Conservation (phyloP, 106 monocot genomes). For the Apostasia shenzhenica region DNA sequence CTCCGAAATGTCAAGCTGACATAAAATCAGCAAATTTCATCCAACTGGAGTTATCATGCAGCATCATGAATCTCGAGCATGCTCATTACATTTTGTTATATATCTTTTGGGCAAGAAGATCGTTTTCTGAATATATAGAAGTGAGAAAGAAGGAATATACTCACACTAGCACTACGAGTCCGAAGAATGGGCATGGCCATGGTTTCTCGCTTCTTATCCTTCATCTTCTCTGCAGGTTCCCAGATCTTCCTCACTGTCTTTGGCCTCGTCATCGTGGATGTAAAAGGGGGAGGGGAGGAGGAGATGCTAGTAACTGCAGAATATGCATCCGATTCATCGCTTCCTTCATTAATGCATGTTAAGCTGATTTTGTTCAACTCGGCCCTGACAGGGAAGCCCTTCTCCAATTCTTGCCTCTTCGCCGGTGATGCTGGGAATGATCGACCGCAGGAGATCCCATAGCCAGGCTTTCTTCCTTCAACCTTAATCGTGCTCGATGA, state of each 20-base stretch:
- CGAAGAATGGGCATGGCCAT: conserved; percentile 4
- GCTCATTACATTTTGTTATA: no score
- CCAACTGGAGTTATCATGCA: no score
- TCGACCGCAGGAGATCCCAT: not conserved
- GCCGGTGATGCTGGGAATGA: conserved; percentile 15
- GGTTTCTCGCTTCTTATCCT: conserved; percentile 11
- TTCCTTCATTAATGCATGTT: conserved; percentile 20
- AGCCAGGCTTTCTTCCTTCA: not conserved
- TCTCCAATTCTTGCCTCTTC: conserved; percentile 19
- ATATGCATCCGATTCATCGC: conserved; percentile 38
- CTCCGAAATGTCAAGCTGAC: no score
- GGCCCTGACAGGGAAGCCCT: conserved; percentile 20
- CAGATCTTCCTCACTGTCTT: conserved; percentile 38
- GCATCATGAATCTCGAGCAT: no score
- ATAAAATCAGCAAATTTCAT: no score
- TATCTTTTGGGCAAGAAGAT: no score
- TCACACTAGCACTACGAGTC: conserved; percentile 29
- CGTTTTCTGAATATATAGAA: not conserved
- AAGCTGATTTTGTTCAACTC: conserved; percentile 36
- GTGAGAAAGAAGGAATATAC: conserved; percentile 1
- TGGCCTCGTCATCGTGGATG: conserved; percentile 4
- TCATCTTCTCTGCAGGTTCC: conserved; percentile 14
- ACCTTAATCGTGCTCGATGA: not conserved
- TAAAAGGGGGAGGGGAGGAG: conserved; percentile 16
- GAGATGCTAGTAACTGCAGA: conserved; percentile 10